These are phyloP conservation scores for Botrytis aclada DNA, from an alignment of 2,329 filamentous ascomycete genomes.

Conservation along the genomic window DNA sequence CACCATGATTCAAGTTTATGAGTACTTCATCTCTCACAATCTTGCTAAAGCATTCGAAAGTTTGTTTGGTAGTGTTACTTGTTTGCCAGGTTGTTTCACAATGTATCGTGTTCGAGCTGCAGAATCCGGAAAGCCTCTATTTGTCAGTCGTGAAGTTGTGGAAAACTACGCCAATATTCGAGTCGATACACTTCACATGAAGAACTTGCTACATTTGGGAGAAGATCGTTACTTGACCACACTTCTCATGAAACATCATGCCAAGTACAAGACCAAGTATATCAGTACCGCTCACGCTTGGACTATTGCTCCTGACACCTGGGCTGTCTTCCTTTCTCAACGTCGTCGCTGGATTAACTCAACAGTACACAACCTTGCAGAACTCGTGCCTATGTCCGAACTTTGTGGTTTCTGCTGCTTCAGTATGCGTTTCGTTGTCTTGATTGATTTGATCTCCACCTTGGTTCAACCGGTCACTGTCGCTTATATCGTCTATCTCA, in stretches of 20 bases:
- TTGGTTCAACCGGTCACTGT: constrained; percentile 88
- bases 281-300: constrained; percentile 88
- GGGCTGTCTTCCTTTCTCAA: constrained; percentile 93
- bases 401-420: constrained; percentile 99
- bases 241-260: constrained; percentile 85
- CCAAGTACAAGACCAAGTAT: constrained; percentile 98
- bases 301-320: constrained; percentile 95
- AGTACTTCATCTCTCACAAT: constrained; percentile 99
- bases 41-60: constrained; percentile 95
- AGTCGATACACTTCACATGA: constrained; percentile 97
- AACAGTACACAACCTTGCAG: constrained; percentile 94
- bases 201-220: constrained; percentile 93
- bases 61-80: constrained; percentile 95
- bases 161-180: constrained; percentile 87
- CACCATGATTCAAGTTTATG: constrained; percentile 99
- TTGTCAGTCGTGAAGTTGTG: constrained; percentile 89
- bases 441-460: constrained; percentile 88
- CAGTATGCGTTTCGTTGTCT: constrained; percentile 97
- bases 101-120: constrained; percentile 98
- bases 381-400: constrained; percentile 88
- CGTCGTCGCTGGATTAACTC: constrained; percentile 99
- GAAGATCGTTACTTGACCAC: constrained; percentile 98
- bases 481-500: constrained; percentile 84
- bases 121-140: constrained; percentile 91
- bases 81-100: constrained; percentile 96